Evolutionary conservation across 176 grass and related monocot genomes (phyloP), one percentile per base, ranked within the genome.

Genomic region (Rhynchospora pubera): DNA sequence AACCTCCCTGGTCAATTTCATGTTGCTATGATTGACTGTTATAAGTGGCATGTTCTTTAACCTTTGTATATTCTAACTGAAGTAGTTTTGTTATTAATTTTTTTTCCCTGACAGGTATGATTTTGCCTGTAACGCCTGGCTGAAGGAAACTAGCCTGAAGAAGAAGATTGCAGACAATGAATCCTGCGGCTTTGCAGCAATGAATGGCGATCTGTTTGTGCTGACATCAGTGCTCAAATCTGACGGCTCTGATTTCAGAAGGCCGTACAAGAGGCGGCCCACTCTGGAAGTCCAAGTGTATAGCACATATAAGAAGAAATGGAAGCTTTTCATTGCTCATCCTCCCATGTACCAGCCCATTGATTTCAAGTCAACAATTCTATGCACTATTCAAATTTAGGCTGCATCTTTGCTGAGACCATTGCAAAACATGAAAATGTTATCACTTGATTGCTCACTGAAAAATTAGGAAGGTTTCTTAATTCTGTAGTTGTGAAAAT

Each of bases 261-360:
- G 83, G 77, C 77, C 51, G 7, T 58, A 24, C 12, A 97, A 92
- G 86, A 94, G 70, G 78, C 83, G 82, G 57, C 4, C 75, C 12
- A 62, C 65, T 53, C 22, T 94, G 47, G 94, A 94, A 51, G 86
- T 94, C 74, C 94, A 97, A 77, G 87, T 92, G 12, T 97, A 97
- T 65, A 94, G 90, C 56, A 88, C 90, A 30, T 45, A 65, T 50
- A 81, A 81, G 45, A 92, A 83, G 78, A 89, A 89, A 81, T 97
- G 94, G 94, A 90, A 87, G 71, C 84, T 97, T 32, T 76, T 92
- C 53, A 85, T 55, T 15, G 79, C 83, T 86, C 42, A 80, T 61
- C 86, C 87, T 77, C 94, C 89, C 18, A 69, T 91, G 39, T 39
- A 83, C 62, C 84, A 65, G 47, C 82, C 84, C 7, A 74, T 91